phyloP scores from a whole-genome alignment of 176 grass and related monocot species.

The Aegilops tauschii region DNA sequence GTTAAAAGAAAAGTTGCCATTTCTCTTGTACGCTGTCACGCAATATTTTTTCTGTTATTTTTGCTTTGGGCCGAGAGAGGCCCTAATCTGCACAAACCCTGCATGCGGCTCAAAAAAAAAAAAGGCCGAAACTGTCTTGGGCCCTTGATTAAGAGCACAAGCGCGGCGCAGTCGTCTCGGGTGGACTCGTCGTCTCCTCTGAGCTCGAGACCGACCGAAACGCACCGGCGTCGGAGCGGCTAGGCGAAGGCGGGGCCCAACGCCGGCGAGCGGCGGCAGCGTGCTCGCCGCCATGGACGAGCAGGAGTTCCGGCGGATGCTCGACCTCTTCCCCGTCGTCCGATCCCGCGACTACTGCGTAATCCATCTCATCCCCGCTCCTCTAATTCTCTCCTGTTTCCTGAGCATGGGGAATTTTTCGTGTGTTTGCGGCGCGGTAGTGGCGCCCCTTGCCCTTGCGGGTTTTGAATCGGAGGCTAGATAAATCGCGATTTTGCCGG shows the following conservation, averaged over 20 bases:
- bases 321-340: conserved; percentile 85
- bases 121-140: not conserved
- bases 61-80: not conserved
- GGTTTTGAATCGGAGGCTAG: not conserved
- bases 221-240: conserved; percentile 15
- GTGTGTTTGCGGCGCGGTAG: not conserved
- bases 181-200: not conserved
- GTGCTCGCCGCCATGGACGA: conserved; percentile 63
- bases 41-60: too few species aligned
- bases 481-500: not conserved
- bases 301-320: conserved; percentile 75
- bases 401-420: not conserved
- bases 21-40: too few species aligned
- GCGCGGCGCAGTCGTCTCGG: not conserved
- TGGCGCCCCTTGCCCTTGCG: not conserved
- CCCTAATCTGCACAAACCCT: not conserved
- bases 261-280: not conserved
- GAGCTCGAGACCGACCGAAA: not conserved
- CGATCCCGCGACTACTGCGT: conserved; percentile 77
- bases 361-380: conserved; percentile 22
- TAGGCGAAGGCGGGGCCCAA: not conserved
- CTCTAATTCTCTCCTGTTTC: not conserved
- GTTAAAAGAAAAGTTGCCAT: too few species aligned
- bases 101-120: too few species aligned
- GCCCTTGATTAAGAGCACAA: not conserved